Base-by-base conservation (phyloP, 805 yeast species). In the Wickerhamiella qilinensis region DNA sequence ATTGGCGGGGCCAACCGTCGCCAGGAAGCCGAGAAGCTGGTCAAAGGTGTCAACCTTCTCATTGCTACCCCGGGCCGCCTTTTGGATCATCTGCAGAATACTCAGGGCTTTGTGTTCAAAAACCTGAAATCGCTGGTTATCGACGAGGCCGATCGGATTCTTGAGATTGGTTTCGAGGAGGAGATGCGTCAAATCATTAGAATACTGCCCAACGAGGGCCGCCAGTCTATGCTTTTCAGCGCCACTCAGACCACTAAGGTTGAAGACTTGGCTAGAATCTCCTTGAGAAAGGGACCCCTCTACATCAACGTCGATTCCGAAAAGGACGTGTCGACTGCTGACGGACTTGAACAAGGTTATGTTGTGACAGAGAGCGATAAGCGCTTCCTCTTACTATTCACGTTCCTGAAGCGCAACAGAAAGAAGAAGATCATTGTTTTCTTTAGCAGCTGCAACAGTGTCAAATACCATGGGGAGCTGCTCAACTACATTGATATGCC, bases 191-290 rank as follows among this genome's bases (percentile, higher is more conserved):
- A 91, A 62, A 91, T 91, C 55, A 83, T 91, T 54, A 83, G 78
- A 60, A 83, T 93, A 46, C 66, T 91, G 53, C 98, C 98, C 33
- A 79, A 74, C 44, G 88, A 84, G 48, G 86, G 79, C 47, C 78
- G 98, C 62, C 98, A 91, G 60, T 71, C 94, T 30, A 88, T 91
- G 97, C 65, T 91, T 46, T 91, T 91, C 57, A 88, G 97, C n/a
- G 99, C 99, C 35, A 91, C 99, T 1, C 98, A 91, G 61, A 91
- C 98, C 22, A 91, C 97, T 30, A 91, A 93, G 63, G 98, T 91
- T 46, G 97, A 91, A 60, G 98, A 91, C 64, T 68, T 91, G 54
- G 98, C 99, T 14, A 74, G 99, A 61, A 88, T 91, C 38, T 88
- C 98, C 2, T 68, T 93, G 52, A 76, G 93, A 57, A 77, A 86